Percentiles rank a stretch among this genome's conserved stretches.
These are phyloP conservation scores for Fusarium palustre DNA, from an alignment of 2,329 filamentous ascomycete species.

Conservation along the genomic window DNA sequence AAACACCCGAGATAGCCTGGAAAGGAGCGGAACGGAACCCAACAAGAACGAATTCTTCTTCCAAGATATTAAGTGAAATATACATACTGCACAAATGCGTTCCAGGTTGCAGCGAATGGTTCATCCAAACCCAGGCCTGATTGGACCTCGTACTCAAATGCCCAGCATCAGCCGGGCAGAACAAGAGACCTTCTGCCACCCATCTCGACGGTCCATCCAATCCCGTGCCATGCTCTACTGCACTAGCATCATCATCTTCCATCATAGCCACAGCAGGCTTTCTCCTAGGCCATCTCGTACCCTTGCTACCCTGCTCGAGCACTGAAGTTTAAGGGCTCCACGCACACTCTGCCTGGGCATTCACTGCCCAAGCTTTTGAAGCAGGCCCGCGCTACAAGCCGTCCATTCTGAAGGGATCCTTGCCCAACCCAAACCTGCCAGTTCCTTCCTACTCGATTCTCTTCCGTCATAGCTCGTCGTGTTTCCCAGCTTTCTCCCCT, in stretches of 20 bases:
- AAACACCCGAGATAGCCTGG: slow-evolving; percentile 7
- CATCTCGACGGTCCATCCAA: slow-evolving; percentile 33
- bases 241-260: slow-evolving; percentile 40
- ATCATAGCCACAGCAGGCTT: slow-evolving; percentile 43
- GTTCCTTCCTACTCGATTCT: slow-evolving; percentile 30
- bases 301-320: slow-evolving; percentile 19
- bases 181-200: slow-evolving; percentile 40
- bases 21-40: neutral
- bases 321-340: slow-evolving; percentile 36
- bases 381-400: slow-evolving; percentile 19
- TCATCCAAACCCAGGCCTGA: slow-evolving; percentile 19
- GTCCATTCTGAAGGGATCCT: slow-evolving; percentile 26
- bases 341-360: slow-evolving; percentile 25
- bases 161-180: slow-evolving; percentile 43
- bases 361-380: neutral
- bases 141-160: slow-evolving; percentile 23
- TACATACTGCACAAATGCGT: neutral
- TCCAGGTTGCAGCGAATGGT: slow-evolving; percentile 28
- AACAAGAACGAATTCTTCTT: slow-evolving; percentile 1
- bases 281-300: neutral
- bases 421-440: slow-evolving; percentile 2
- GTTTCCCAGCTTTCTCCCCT: slow-evolving; percentile 32
- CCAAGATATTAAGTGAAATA: neutral
- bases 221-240: slow-evolving; percentile 31
- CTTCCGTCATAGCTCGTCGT: slow-evolving; percentile 44